phyloP scores from a whole-genome alignment of 768 basidiomycete species.

The Crepidotus variabilis region DNA sequence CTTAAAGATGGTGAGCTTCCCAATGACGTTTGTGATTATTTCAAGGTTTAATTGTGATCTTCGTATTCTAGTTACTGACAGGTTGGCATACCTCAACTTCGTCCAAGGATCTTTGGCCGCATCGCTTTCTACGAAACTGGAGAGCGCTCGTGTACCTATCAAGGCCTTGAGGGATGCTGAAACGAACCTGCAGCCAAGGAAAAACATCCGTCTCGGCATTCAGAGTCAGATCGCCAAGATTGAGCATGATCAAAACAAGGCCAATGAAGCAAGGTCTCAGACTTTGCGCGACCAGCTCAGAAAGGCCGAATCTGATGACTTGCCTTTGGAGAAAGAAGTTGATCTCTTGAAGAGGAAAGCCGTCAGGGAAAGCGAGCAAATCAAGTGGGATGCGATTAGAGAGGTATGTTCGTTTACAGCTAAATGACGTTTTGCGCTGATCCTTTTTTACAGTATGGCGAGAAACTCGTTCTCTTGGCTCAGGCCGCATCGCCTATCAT shows the following conservation, averaged over 20 bases:
- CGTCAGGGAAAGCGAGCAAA: constrained; percentile 66
- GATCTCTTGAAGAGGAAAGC: constrained; percentile 74
- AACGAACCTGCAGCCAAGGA: constrained; percentile 51
- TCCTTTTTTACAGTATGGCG: constrained; percentile 55
- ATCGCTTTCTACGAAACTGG: constrained; percentile 58
- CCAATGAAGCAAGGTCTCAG: constrained; percentile 65
- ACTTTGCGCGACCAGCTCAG: constrained; percentile 60
- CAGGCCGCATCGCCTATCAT: constrained; percentile 68
- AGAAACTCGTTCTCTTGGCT: constrained; percentile 71
- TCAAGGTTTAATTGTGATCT: constrained; percentile 3
- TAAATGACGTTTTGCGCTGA: constrained; percentile 1
- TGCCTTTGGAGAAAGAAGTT: constrained; percentile 64
- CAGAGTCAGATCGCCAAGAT: constrained; percentile 59
- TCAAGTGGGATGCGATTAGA: constrained; percentile 78
- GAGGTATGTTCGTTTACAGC: constrained; percentile 46
- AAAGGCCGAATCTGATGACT: constrained; percentile 62
- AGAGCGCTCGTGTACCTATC: constrained; percentile 59
- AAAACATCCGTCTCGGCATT: constrained; percentile 54
- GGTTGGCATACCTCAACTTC: constrained; percentile 79
- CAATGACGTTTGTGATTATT: constrained; percentile 12
- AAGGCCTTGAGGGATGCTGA: constrained; percentile 77
- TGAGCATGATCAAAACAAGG: constrained; percentile 64
- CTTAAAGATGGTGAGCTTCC: constrained; percentile 60
- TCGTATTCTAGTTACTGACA: constrained; percentile 58
- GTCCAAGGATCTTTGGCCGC: constrained; percentile 65